Conservation (phyloP, 441 rosid genomes). For the Manihot esculenta region DNA sequence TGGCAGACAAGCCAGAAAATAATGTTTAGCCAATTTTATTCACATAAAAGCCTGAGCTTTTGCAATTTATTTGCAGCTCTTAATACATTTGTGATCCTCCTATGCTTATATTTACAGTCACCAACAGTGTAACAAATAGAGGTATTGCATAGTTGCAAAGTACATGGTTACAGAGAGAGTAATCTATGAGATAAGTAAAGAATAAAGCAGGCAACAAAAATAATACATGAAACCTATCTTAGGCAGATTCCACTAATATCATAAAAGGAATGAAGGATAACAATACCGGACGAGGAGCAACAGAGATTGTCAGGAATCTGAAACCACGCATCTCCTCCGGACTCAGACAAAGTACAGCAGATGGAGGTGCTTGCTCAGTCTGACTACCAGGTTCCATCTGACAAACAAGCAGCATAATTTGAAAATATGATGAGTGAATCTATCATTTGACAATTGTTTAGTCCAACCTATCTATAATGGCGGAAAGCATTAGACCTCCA, state of each 20-base stretch:
- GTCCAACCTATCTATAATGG: background rate
- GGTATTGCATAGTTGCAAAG: conserved; percentile 6
- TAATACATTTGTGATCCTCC: background rate
- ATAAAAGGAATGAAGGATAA: conserved; percentile 17
- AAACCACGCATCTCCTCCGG: conserved; percentile 82
- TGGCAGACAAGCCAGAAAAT: background rate
- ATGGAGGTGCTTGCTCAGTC: conserved; percentile 99
- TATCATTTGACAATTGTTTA: background rate
- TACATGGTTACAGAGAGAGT: conserved; percentile 3
- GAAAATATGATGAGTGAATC: background rate
- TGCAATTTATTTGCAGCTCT: background rate
- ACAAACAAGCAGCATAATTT: conserved; percentile 27
- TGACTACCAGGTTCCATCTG: conserved; percentile 98
- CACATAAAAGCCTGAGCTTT: background rate
- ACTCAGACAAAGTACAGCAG: conserved; percentile 69
- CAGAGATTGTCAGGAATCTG: conserved; percentile 88
- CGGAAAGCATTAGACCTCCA: background rate
- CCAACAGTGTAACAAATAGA: background rate
- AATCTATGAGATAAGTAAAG: background rate
- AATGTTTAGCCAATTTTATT: background rate
- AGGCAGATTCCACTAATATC: conserved; percentile 13
- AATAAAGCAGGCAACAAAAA: background rate
- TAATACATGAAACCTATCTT: background rate
- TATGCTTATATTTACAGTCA: background rate
- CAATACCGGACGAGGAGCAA: conserved; percentile 92